Base-by-base conservation (phyloP, 768 basidiomycete genomes). In the Pholiota molesta region DNA sequence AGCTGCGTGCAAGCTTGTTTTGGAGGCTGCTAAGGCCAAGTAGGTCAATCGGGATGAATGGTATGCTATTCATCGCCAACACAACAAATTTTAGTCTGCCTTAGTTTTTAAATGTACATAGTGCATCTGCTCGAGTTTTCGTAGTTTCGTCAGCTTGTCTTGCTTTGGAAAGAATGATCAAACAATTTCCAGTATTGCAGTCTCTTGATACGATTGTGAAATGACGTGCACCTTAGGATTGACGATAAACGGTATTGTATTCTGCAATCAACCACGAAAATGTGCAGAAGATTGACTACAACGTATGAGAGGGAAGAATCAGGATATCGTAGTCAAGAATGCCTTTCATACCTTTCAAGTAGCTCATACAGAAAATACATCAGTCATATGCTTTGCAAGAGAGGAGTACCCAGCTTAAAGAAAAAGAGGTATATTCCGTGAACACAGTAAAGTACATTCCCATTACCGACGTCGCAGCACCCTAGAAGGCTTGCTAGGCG, bases 401-500 rank as follows among this genome's bases (percentile, higher is more conserved):
- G 29, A 3, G 6, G 29, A 29, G 6, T 29, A 17, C 17, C 17
- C 44, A 2, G 19, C 16, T 17, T 21, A n/a, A n/a, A n/a, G n/a
- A n/a, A n/a, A n/a, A n/a, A n/a, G n/a, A n/a, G n/a, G n/a, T n/a
- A n/a, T n/a, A n/a, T n/a, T n/a, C n/a, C n/a, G n/a, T n/a, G n/a
- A n/a, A n/a, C n/a, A n/a, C n/a, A n/a, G n/a, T n/a, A n/a, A n/a
- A n/a, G n/a, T n/a, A n/a, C n/a, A n/a, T n/a, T n/a, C n/a, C n/a
- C n/a, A n/a, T n/a, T n/a, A n/a, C 26, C 26, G 26, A 26, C 26
- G 26, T 26, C 26, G 26, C 26, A 19, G 26, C 26, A 19, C 21
- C 23, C 62, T 57, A 39, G 68, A 60, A 5, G 65, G 69, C 49
- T 69, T 72, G 47, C 68, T 65, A 1, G 71, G 69, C 10, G 71